Base-by-base conservation (phyloP, 352 stramenopile genomes). In the Bremia lactucae region DNA sequence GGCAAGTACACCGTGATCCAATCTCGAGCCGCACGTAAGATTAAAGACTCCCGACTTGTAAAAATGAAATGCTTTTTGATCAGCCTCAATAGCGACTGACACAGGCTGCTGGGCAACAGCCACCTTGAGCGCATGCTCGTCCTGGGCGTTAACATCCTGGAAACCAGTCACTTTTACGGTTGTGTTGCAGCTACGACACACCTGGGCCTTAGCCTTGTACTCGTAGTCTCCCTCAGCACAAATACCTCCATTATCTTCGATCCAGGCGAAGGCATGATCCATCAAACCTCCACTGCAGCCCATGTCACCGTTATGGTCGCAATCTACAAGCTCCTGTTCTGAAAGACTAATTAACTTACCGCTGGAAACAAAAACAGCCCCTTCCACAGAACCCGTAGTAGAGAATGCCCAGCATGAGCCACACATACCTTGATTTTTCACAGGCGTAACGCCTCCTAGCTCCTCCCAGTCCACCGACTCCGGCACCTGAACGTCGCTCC, bases 301-400 rank as follows among this genome's bases (percentile, higher is more conserved):
- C 62, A 95, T 82, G 72, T 98, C 90, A 39, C 85, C 79, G 52
- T 88, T 87, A 50, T 91, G 42, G 59, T 98, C 94, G 54, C 96
- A 99, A 71, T 97, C 92, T 31, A 99, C 82, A 15, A 99, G 84
- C 50, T 99, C 80, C 67, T 99, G 96, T 66, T 99, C 96, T 26
- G 90, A 98, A 16, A 99, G 67, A 34, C 66, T 84, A 3, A 85
- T 46, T 2, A 99, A 78, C 48, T 91, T 82, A 24, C 85, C 84
- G 31, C 62, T 97, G 13, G 95, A 68, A 15, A 98, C 76, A 42
- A 92, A 98, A 40, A 95, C 72, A 11, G 89, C 93, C n/a, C 95
- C 96, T 71, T 99, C 96, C 31, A 99, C 91, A 0, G 94, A 83
- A 18, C 96, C 96, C 5, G 95, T 98, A 4, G 96, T 92, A 4